phyloP scores from a whole-genome alignment of 352 stramenopile genomes.

The Globisporangium ultimum region DNA sequence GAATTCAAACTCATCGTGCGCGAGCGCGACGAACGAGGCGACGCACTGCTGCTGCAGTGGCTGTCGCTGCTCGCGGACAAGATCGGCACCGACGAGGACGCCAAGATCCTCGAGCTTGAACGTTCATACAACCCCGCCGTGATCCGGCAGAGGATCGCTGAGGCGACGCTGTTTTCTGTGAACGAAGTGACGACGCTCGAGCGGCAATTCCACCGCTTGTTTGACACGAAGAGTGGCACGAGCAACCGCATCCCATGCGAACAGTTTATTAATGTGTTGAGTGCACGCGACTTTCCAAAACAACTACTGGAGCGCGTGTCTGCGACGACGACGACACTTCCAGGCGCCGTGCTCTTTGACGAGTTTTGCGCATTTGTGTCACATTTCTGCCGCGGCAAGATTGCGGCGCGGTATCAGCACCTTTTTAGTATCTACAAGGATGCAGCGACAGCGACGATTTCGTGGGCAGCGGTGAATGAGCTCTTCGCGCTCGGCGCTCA shows the following conservation, averaged over 20 bases:
- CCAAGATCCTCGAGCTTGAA: conserved; percentile 68
- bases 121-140: conserved; percentile 77
- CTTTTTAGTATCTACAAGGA: conserved; percentile 66
- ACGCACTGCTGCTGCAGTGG: conserved; percentile 63
- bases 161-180: conserved; percentile 64
- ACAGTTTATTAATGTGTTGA: conserved; percentile 58
- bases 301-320: conserved; percentile 48
- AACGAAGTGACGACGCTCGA: conserved; percentile 74
- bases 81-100: conserved; percentile 67
- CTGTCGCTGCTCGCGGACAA: conserved; percentile 57
- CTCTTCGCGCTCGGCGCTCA: conserved; percentile 29
- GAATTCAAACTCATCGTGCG: conserved; percentile 63
- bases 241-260: conserved; percentile 59
- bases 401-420: conserved; percentile 31
- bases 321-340: conserved; percentile 30
- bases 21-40: conserved; percentile 45
- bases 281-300: conserved; percentile 37
- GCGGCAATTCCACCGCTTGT: conserved; percentile 74
- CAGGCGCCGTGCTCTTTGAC: conserved; percentile 67
- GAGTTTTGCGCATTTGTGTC: conserved; percentile 83
- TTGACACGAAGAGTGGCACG: conserved; percentile 67
- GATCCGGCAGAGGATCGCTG: conserved; percentile 74
- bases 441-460: conserved; percentile 23
- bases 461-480: conserved; percentile 37
- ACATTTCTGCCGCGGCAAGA: conserved; percentile 60